Evolutionary conservation across 768 basidiomycete species (phyloP), one percentile per base, ranked within the genome.

Genomic region (Chiua virens): DNA sequence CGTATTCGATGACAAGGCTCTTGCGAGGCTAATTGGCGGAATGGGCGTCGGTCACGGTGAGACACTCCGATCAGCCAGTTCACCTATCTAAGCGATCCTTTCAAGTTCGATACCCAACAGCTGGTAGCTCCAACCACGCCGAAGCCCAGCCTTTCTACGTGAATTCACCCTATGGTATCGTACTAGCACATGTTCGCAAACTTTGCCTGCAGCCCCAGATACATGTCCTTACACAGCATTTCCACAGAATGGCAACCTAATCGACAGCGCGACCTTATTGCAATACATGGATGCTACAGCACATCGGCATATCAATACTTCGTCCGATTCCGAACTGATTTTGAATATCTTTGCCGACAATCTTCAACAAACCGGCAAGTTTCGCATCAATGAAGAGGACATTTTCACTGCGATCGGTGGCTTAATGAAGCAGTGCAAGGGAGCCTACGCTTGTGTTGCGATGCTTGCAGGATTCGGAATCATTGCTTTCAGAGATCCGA

Each of bases 101-200:
- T 22, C 58, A 8, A 98, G 97, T 96, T 48, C 85, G 97, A 51
- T 98, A 99, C 72, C 97, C 97, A 10, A 98, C 97, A 54, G 97
- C 97, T 47, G 97, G 97, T 44, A 93, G 92, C 65, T 97, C 93
- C 52, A 90, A 94, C 51, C 90, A 97, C 59, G 87, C 96, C 11
- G 97, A 99, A 68, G 95, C 97, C 8, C 97, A 99, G 66, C 97
- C 97, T 1, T 99, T 99, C 79, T 99, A 99, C 67, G 97, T 99
- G 61, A 99, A 99, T 75, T 96, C 94, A n/a, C 97, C 97, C 4
- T 99, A 98, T 69, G 97, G 97, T 45, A 96, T 99, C 64, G 92
- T 95, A 55, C 89, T 99, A 66, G 97, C 92, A 18, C 96, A 99
- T 77, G 96, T 95, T 68, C 56, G 23, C 41, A 42, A 43, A 34